Evolutionary conservation across 2,329 filamentous ascomycete genomes (phyloP).

Genomic region (Coniochaeta sp.): DNA sequence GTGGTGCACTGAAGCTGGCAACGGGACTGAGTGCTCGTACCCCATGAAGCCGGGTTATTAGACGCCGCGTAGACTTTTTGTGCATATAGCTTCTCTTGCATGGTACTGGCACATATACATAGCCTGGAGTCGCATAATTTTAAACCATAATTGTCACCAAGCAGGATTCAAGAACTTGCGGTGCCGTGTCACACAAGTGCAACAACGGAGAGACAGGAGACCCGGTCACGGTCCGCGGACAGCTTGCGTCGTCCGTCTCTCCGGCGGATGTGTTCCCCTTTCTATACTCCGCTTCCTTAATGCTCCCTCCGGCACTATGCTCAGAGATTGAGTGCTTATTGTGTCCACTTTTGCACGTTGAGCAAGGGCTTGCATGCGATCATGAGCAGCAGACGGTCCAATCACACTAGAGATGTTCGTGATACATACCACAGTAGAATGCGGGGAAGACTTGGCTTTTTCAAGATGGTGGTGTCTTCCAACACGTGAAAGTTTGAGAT

Average conservation of each 20-base stretch:
- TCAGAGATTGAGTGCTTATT: not conserved
- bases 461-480: not conserved
- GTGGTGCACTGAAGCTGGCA: constrained; percentile 57
- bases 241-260: not conserved
- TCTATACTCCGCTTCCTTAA: not conserved
- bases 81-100: not conserved
- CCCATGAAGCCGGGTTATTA: constrained; percentile 8
- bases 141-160: not conserved
- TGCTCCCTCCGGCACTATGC: not conserved
- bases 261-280: not conserved
- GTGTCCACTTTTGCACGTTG: not conserved
- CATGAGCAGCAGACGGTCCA: not conserved
- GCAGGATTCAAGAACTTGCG: no score
- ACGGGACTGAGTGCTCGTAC: constrained; percentile 37
- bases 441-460: not conserved
- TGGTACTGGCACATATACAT: not conserved
- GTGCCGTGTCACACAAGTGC: not conserved
- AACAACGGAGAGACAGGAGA: not conserved
- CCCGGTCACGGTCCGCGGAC: not conserved
- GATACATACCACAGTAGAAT: not conserved
- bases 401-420: not conserved
- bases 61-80: not conserved
- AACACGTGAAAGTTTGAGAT: not conserved
- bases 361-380: not conserved
- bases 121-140: not conserved